phyloP scores from a whole-genome alignment of 371 early-diverging fungal genomes.

The Mortierella sp. region DNA sequence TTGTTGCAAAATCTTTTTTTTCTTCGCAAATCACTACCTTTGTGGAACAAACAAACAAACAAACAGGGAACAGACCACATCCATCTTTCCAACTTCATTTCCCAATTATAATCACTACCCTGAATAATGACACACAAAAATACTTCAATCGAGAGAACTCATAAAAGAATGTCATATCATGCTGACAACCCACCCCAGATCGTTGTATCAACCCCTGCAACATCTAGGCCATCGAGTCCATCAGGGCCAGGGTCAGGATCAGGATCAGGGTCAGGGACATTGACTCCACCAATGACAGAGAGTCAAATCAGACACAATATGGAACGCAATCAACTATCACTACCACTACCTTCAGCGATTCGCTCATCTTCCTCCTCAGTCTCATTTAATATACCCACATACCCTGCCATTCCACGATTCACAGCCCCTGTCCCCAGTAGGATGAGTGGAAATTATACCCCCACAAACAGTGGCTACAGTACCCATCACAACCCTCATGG shows the following conservation, averaged over 20 bases:
- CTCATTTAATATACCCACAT: slow-evolving; percentile 21
- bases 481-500: slow-evolving; percentile 6
- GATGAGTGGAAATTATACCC: slow-evolving; percentile 41
- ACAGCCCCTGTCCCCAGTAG: slow-evolving; percentile 24
- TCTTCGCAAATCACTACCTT: slow-evolving; percentile 1
- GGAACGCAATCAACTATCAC: slow-evolving; percentile 28
- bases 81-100: not conserved
- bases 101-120: not conserved
- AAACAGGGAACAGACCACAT: slow-evolving; percentile 39
- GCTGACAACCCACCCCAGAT: not conserved
- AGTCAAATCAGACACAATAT: slow-evolving; percentile 26
- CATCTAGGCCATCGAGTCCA: not conserved
- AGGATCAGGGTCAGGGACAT: not conserved
- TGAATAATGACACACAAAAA: not conserved
- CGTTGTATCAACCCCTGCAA: not conserved
- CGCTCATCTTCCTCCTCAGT: not conserved
- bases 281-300: slow-evolving; percentile 2
- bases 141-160: not conserved
- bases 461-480: not conserved
- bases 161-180: not conserved
- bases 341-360: slow-evolving; percentile 16
- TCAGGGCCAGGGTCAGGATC: not conserved
- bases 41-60: slow-evolving; percentile 47
- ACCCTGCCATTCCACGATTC: slow-evolving; percentile 52
- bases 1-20: slow-evolving; percentile 1